A percentile compares a stretch with the other conserved stretches of the same genome.
These are phyloP conservation scores for Pyricularia grisea DNA, from an alignment of 2,329 filamentous ascomycete genomes.

Conservation along the genomic window DNA sequence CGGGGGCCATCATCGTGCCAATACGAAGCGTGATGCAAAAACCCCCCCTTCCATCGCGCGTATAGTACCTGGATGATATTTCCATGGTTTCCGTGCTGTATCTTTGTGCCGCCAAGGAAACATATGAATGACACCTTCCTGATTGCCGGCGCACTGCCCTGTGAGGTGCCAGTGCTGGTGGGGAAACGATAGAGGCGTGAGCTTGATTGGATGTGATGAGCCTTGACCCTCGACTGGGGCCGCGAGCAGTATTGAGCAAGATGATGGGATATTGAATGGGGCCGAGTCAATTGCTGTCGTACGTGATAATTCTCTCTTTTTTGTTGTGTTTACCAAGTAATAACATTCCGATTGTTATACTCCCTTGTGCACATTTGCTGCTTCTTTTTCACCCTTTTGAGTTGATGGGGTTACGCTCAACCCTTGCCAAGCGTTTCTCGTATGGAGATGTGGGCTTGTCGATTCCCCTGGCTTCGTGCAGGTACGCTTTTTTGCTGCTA, in stretches of 20 bases:
- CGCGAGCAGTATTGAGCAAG: neutral
- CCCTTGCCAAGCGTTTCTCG: neutral
- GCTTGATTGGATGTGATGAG: neutral
- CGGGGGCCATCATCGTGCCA: neutral
- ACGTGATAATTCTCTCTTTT: neutral
- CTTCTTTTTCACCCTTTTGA: neutral
- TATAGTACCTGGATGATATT: neutral
- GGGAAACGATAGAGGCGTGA: neutral
- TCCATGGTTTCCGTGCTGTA: neutral
- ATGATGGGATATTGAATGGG: neutral
- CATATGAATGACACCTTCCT: neutral
- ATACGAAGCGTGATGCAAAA: neutral
- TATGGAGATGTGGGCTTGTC: neutral
- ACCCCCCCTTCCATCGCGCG: neutral
- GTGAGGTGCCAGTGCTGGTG: neutral
- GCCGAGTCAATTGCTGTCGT: neutral
- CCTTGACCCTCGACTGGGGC: neutral
- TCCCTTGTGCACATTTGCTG: neutral
- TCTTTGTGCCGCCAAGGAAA: neutral
- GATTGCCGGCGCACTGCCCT: neutral
- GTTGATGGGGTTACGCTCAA: neutral
- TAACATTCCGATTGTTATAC: neutral
- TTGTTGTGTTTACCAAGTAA: neutral
- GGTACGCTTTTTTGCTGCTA: neutral
- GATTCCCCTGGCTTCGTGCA: neutral